Evolutionary conservation across 495 filamentous ascomycete species (phyloP).

Genomic region (Daldinia caldariorum): DNA sequence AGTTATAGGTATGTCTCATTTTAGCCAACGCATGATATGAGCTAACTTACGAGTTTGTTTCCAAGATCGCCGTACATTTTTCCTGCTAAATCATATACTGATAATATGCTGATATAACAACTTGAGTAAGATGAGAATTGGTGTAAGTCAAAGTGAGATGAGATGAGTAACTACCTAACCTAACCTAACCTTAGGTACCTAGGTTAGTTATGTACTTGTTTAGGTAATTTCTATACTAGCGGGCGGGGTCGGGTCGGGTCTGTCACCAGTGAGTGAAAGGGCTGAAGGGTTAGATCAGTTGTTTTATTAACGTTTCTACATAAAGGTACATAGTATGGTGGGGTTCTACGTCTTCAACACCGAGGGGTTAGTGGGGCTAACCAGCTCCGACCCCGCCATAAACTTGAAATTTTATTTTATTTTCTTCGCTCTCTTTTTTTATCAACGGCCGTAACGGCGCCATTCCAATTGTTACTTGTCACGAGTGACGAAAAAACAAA

Average conservation of each 20-base stretch:
- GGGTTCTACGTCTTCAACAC: background rate
- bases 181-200: no score
- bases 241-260: constrained; percentile 9
- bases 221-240: constrained; percentile 9
- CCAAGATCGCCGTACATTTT: constrained; percentile 92
- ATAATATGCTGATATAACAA: background rate
- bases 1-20: constrained; percentile 32
- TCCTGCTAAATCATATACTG: background rate
- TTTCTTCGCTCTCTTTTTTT: constrained; percentile 23
- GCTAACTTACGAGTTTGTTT: constrained; percentile 69
- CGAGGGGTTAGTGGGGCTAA: constrained; percentile 30
- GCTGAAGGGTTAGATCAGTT: background rate
- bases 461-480: constrained; percentile 28
- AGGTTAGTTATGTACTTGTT: no score
- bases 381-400: constrained; percentile 29
- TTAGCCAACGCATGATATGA: background rate
- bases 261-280: background rate
- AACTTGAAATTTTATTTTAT: constrained; percentile 35
- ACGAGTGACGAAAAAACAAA: no score
- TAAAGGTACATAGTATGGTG: no score
- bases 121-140: background rate
- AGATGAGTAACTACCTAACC: background rate
- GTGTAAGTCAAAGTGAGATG: background rate
- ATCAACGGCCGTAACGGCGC: constrained; percentile 19
- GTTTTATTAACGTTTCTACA: no score